A percentile compares a stretch with the other conserved stretches of the same genome.
Conservation (phyloP, 805 yeast genomes). For the Blastobotrys americana region DNA sequence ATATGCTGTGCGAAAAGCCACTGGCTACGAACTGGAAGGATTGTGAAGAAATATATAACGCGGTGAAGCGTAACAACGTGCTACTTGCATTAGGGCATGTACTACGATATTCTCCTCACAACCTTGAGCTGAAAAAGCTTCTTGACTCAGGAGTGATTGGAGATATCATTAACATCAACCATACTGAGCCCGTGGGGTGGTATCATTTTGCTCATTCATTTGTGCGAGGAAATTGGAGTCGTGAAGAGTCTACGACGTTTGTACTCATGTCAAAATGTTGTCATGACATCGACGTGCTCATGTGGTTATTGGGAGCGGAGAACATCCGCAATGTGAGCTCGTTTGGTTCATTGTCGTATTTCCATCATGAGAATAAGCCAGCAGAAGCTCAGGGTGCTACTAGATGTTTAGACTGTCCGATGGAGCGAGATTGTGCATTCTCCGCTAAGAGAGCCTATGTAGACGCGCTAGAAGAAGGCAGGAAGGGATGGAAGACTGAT, state of each 20-base stretch:
- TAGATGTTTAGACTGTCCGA: slow-evolving; percentile 18
- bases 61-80: slow-evolving; percentile 19
- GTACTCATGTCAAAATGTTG: slow-evolving; percentile 27
- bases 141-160: slow-evolving; percentile 21
- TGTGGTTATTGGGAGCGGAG: slow-evolving; percentile 22
- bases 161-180: slow-evolving; percentile 22
- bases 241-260: slow-evolving; percentile 18
- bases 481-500: slow-evolving; percentile 13
- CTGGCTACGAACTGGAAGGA: slow-evolving; percentile 22
- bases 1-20: slow-evolving; percentile 24
- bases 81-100: slow-evolving; percentile 26
- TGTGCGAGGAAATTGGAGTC: slow-evolving; percentile 26
- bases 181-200: slow-evolving; percentile 26
- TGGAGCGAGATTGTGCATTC: slow-evolving; percentile 19
- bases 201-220: slow-evolving; percentile 26
- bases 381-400: slow-evolving; percentile 17
- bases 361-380: slow-evolving; percentile 21
- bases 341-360: slow-evolving; percentile 20
- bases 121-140: slow-evolving; percentile 18
- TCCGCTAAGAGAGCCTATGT: slow-evolving; percentile 21
- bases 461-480: slow-evolving; percentile 15
- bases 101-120: slow-evolving; percentile 24
- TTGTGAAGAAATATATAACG: slow-evolving; percentile 19
- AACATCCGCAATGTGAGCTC: slow-evolving; percentile 19
- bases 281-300: slow-evolving; percentile 23